A percentile compares a stretch with the other conserved stretches of the same genome.
These are phyloP conservation scores for Aspergillus sclerotiicarbonarius DNA, from an alignment of 495 filamentous ascomycete genomes.

Conservation along the genomic window DNA sequence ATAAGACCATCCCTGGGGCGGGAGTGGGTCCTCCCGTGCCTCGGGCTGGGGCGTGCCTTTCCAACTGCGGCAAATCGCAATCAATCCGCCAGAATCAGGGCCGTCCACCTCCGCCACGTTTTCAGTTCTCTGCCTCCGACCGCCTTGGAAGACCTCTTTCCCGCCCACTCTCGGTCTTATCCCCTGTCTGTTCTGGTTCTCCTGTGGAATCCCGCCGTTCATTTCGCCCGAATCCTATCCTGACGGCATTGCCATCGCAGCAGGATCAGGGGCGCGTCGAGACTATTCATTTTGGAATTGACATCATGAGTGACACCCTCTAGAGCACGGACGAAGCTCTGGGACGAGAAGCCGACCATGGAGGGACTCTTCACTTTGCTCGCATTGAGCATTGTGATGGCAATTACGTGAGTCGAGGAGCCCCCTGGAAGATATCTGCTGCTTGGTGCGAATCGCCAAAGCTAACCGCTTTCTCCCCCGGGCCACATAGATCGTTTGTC, in stretches of 20 bases:
- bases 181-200: background rate
- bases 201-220: background rate
- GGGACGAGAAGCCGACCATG: slow-evolving; percentile 43
- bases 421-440: background rate
- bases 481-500: slow-evolving; percentile 74
- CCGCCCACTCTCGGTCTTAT: background rate
- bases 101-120: slow-evolving; percentile 24
- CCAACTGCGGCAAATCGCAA: slow-evolving; percentile 21
- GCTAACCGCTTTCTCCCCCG: slow-evolving; percentile 27
- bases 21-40: slow-evolving; percentile 4
- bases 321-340: slow-evolving; percentile 27
- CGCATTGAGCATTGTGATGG: slow-evolving; percentile 86
- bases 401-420: slow-evolving; percentile 69
- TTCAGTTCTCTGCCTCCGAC: slow-evolving; percentile 12
- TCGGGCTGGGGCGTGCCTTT: slow-evolving; percentile 10
- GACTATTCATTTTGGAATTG: slow-evolving; percentile 14
- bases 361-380: slow-evolving; percentile 87
- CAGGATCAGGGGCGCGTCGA: slow-evolving; percentile 7
- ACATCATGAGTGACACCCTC: slow-evolving; percentile 20
- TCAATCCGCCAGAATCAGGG: slow-evolving; percentile 10
- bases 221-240: background rate
- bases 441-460: background rate
- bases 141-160: slow-evolving; percentile 2
- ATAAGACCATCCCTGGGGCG: background rate
- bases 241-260: slow-evolving; percentile 1